phyloP scores from a whole-genome alignment of 441 rosid species.

The Dalechampia spathulata region DNA sequence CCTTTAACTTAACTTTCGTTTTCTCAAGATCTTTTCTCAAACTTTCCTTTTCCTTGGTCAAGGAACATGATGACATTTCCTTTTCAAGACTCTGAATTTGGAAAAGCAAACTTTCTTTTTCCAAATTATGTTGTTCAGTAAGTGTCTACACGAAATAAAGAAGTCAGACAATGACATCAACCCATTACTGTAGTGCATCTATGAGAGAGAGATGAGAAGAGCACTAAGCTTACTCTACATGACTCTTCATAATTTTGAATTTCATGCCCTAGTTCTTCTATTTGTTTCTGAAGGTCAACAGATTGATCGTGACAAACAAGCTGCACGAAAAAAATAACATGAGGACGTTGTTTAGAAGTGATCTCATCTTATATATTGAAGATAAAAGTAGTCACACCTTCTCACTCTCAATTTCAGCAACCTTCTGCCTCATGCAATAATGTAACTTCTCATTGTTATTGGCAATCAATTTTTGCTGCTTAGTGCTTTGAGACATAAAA shows the following conservation, averaged over 20 bases:
- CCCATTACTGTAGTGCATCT: too few relatives aligned
- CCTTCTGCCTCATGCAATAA: constrained; percentile 36
- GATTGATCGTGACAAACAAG: constrained; percentile 36
- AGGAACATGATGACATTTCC: constrained; percentile 59
- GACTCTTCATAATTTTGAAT: constrained; percentile 43
- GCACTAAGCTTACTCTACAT: constrained; percentile 31
- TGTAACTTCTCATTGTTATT: constrained; percentile 35
- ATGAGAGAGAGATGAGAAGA: neutral
- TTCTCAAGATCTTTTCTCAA: constrained; percentile 87
- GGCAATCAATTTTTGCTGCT: constrained; percentile 41
- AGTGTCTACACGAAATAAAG: constrained; percentile 39
- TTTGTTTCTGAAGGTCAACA: constrained; percentile 43
- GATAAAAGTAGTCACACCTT: constrained; percentile 41
- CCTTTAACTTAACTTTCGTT: constrained; percentile 68
- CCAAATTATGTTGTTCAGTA: constrained; percentile 44
- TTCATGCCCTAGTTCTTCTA: constrained; percentile 38
- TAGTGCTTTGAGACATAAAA: constrained; percentile 33
- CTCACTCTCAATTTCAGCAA: constrained; percentile 50
- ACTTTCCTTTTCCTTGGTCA: constrained; percentile 74
- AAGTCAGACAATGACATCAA: constrained; percentile 16
- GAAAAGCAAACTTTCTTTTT: constrained; percentile 44
- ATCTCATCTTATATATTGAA: neutral
- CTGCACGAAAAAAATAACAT: constrained; percentile 25
- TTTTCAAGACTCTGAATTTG: constrained; percentile 64
- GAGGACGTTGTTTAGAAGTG: neutral